Evolutionary conservation across 139 green algal genomes (phyloP), one percentile per base, ranked within the genome.

Genomic region (Chlamydomonas schloesseri): DNA sequence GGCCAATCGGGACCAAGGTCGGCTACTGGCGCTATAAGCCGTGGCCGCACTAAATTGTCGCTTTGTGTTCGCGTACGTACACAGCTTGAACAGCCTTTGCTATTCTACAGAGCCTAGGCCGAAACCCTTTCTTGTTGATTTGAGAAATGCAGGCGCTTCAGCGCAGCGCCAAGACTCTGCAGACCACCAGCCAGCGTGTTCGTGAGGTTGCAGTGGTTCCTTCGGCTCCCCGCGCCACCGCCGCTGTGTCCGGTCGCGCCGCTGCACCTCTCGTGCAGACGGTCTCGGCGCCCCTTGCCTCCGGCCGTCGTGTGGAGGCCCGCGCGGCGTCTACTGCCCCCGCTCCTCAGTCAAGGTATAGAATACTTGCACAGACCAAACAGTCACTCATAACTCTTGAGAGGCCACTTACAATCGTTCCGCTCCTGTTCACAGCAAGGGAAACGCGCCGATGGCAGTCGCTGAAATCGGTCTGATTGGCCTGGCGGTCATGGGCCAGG

Each of bases 401-500:
- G 11, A 31, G 24, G 60, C 60, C 60, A 2, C 60, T n/a, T n/a
- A 67, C 21, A 50, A 5, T 50, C 42, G 42, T 50, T 50, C 42
- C 42, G 42, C 42, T 50, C 6, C 8, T 8, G 42, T 50, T 50
- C 42, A 8, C 42, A 50, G 42, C 42, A 50, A 50, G 42, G 42
- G 42, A 50, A 50, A 50, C 37, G 17, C 83, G 20, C 70, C 60
- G 3, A 85, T 85, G 67, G 84, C 67, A 0, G 37, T 91, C 24
- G 95, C 93, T 14, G 57, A 94, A 79, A 97, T 99, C 72, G 98
- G 98, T 24, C 95, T 99, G 1, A 89, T 98, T 29, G 98, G 98
- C 36, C 90, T 99, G 71, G 98, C 98, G 2, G 98, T 99, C 31
- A 99, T 99, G 98, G 98, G 98, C 5, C 98, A 99, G 97, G 96